Base-by-base conservation (phyloP, 176 grass and related monocot species). In the Guadua angustifolia region DNA sequence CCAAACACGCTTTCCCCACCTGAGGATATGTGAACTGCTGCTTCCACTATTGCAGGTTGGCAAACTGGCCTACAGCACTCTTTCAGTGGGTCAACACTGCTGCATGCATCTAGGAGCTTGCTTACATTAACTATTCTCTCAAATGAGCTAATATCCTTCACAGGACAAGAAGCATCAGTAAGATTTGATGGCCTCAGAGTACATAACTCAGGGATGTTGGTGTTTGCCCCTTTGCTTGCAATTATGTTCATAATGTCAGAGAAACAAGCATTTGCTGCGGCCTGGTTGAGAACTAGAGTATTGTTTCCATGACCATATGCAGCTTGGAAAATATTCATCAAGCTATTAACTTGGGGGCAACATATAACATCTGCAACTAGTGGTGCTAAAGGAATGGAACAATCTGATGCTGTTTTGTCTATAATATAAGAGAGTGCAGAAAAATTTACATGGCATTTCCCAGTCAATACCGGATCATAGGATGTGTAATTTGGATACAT, bases 291-390 rank as follows among this genome's bases (percentile, higher is more conserved):
- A 92, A 95, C 91, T 49, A 98, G 89, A 1, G 80, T 87, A 84
- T 85, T 67, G 17, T 79, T 86, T 83, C 84, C 89, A 81, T 79
- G 86, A 69, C 77, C 86, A 79, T 95, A 93, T 43, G 72, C 72
- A 85, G 92, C 91, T 91, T 95, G 95, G 83, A 95, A 98, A 78
- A 98, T 90, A 68, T 98, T 90, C 91, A 98, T 85, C 83, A 98
- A 89, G 68, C 93, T 95, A 90, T 80, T 93, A 71, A 98, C 93
- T 90, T 98, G 95, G 80, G 95, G 95, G 69, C 95, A 98, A 87
- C 95, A 98, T 86, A 98, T 98, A 75, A 95, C 95, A 86, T 95
- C 86, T 3, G 89, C 93, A 77, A 98, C 93, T 79, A 98, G 84
- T 60, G 92, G 79, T 36, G 95, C 93, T 66, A 98, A 89, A 66